Conservation (phyloP, 1,139 yeast genomes). For the Lodderomyces jiufengensis region DNA sequence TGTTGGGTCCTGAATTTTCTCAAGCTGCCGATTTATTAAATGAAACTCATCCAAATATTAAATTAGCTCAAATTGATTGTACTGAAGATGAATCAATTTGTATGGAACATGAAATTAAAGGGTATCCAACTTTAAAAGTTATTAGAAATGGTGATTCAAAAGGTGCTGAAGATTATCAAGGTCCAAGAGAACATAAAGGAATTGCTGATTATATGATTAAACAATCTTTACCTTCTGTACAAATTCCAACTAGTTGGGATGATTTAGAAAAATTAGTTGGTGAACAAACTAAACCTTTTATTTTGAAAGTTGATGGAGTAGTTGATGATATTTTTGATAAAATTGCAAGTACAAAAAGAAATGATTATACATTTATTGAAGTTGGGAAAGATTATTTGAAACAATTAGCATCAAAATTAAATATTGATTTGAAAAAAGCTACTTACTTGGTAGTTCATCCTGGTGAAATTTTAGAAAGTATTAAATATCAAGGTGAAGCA, state of each 20-base stretch:
- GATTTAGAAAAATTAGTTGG: constrained; percentile 48
- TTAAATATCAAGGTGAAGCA: constrained; percentile 20
- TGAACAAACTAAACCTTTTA: constrained; percentile 49
- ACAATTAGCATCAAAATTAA: constrained; percentile 22
- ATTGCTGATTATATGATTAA: constrained; percentile 78
- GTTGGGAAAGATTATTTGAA: constrained; percentile 38
- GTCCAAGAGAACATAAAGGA: constrained; percentile 79
- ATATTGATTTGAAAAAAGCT: constrained; percentile 23
- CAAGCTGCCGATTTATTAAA: constrained; percentile 77
- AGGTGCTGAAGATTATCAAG: constrained; percentile 61
- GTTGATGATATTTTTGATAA: constrained; percentile 42
- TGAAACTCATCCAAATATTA: constrained; percentile 56
- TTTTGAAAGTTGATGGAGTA: constrained; percentile 46
- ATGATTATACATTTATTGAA: constrained; percentile 58
- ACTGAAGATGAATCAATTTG: constrained; percentile 83
- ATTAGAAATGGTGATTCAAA: constrained; percentile 66
- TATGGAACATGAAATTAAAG: constrained; percentile 68
- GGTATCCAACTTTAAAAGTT: constrained; percentile 89
- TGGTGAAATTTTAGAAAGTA: constrained; percentile 27
- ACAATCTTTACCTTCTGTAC: constrained; percentile 80
- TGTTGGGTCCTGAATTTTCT: constrained; percentile 85
- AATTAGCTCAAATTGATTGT: constrained; percentile 91
- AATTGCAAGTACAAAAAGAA: constrained; percentile 58
- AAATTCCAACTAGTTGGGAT: constrained; percentile 43
- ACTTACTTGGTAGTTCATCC: constrained; percentile 40